Evolutionary conservation across 2,329 filamentous ascomycete species (phyloP), one percentile per base, ranked within the genome.

Genomic region (Botrytis elliptica): DNA sequence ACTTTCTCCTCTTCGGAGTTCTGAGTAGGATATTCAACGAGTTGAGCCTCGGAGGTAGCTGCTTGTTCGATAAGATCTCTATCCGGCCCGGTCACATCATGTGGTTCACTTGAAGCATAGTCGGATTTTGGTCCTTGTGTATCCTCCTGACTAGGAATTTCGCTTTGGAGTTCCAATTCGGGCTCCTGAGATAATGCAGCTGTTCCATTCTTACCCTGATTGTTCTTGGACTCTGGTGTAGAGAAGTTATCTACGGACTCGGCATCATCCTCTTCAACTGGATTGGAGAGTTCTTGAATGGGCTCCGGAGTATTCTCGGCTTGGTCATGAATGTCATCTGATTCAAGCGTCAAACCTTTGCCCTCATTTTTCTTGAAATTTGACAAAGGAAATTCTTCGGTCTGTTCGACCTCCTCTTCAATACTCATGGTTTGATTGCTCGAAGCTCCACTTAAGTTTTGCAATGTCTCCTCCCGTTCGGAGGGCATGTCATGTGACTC

Each of bases 331-430:
- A 29, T 49, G 38, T 69, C 71, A 68, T 75, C 65, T 29, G 74
- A 75, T 38, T 72, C 71, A 14, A 70, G 69, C n/a, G 74, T 72
- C 33, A 74, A n/a, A 14, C 55, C 62, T 65, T 77, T 78, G 46
- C 65, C 66, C 63, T 75, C 76, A 74, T 77, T 79, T 74, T 85
- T 84, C 67, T 83, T 83, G 77, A 81, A 81, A 73, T 65, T 74
- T 71, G 66, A 64, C 44, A 67, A 59, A 74, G 72, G 40, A 74
- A 77, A 79, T 59, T 78, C 76, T 33, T 78, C 75, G 25, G 46
- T 73, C 33, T 74, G 71, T n/a, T 75, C 72, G n/a, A 55, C 67
- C 44, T 74, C 75, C 46, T 74, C 72, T 16, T 49, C 64, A 38
- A 44, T 64, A 55, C 73, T 49, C 60, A 59, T 69, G 42, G 33